Percentiles rank a stretch among this genome's conserved stretches.
phyloP scores from a whole-genome alignment of 2,329 filamentous ascomycete genomes.

The Nemania sp. region DNA sequence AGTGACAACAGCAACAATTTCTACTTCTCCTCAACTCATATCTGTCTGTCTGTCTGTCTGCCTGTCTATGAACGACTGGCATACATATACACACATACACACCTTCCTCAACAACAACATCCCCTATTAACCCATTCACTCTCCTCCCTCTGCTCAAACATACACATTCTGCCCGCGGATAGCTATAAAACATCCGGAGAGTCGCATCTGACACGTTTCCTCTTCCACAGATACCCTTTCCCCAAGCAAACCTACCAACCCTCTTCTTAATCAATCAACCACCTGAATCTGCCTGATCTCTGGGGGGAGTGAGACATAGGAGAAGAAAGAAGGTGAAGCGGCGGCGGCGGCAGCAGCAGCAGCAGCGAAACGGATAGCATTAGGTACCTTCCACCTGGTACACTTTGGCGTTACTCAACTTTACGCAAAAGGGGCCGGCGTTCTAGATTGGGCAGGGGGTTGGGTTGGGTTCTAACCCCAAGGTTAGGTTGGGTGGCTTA shows the following conservation, averaged over 20 bases:
- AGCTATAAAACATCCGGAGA: background rate
- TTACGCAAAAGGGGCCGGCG: constrained; percentile 42
- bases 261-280: constrained; percentile 34
- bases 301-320: constrained; percentile 15
- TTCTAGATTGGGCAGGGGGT: constrained; percentile 31
- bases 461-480: constrained; percentile 12
- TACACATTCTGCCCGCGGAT: background rate
- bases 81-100: background rate
- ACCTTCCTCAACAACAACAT: constrained; percentile 3
- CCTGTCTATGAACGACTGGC: constrained; percentile 5
- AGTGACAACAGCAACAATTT: background rate
- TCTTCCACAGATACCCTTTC: constrained; percentile 69
- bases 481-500: constrained; percentile 16
- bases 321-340: constrained; percentile 11
- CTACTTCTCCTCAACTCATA: constrained; percentile 9
- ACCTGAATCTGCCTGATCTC: constrained; percentile 27
- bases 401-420: constrained; percentile 44
- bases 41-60: background rate
- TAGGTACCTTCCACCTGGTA: constrained; percentile 32
- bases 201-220: constrained; percentile 16
- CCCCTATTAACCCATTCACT: background rate
- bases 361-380: constrained; percentile 29
- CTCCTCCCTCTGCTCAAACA: constrained; percentile 7
- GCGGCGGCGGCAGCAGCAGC: background rate
- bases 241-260: constrained; percentile 76